These are phyloP conservation scores for Oryza glaberrima DNA, from an alignment of 176 grass and related monocot genomes.

Conservation along the genomic window DNA sequence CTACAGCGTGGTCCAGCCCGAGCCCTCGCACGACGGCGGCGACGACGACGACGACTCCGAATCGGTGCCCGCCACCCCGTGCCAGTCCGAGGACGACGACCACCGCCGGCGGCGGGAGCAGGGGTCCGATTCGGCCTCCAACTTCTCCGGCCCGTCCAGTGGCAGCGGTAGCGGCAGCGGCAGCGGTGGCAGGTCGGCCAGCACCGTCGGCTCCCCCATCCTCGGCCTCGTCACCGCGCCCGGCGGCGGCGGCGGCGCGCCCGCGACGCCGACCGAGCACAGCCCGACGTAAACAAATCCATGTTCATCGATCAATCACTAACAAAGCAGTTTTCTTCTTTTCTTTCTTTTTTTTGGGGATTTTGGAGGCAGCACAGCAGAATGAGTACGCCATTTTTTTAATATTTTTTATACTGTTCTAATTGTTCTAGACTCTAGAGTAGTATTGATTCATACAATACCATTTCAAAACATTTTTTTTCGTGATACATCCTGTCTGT, in stretches of 20 bases:
- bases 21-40: background rate
- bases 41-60: constrained; percentile 26
- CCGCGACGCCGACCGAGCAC: background rate
- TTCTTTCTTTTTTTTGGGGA: background rate
- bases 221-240: constrained; percentile 51
- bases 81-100: constrained; percentile 67
- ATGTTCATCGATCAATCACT: background rate
- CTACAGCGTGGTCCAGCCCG: constrained; percentile 63
- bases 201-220: constrained; percentile 54
- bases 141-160: constrained; percentile 52
- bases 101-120: constrained; percentile 24
- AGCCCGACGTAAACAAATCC: constrained; percentile 5
- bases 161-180: constrained; percentile 29
- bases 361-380: background rate
- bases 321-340: background rate
- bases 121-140: constrained; percentile 42
- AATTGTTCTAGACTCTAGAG: background rate
- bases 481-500: background rate
- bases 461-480: background rate
- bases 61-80: constrained; percentile 46
- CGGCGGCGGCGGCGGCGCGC: background rate
- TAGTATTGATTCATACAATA: background rate
- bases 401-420: background rate
- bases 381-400: background rate
- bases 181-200: constrained; percentile 46